Evolutionary conservation across 495 filamentous ascomycete species (phyloP), one percentile per base, ranked within the genome.

Genomic region (Tuber borchii): DNA sequence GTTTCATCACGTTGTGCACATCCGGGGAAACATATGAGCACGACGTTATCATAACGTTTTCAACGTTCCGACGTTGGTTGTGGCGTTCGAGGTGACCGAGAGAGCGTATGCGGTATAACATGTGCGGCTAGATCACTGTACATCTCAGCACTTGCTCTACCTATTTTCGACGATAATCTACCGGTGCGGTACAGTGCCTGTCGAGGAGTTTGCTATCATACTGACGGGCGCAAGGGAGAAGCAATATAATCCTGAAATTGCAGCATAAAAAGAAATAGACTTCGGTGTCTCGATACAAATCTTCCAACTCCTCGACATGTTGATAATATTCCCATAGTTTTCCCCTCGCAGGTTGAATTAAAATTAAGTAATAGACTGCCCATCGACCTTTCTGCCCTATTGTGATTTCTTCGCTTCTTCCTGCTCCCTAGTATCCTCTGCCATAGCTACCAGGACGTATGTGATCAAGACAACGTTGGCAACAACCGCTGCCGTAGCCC

Each of bases 401-500:
- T 83, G 81, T 26, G 78, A 77, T 74, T 83, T 83, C 84, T 93
- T 93, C 87, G 90, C 91, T 78, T 85, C 82, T 81, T 88, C 87
- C 31, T 86, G 84, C 56, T 87, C 88, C 31, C 90, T 87, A 46
- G 88, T 88, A 74, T 99, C 95, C 82, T 99, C 95, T 77, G 88
- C 89, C 88, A 97, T 93, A 43, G 96, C 95, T 2, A 97, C 94
- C 75, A 95, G 87, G 71, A 98, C 89, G 85, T 98, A 99, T 22
- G 89, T 91, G 75, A 99, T 89, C 74, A 99, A 86, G 10, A 99
- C 93, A 26, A 93, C 88, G 83, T 99, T 99, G 43, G 95, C 95
- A 77, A 92, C 90, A 56, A 98, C 84, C 37, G 96, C 96, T 14
- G 95, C 95, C 37, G 90, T 85, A 16, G 89, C 93, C 9, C 93